Conservation (phyloP, 2,329 filamentous ascomycete genomes). For the Curvularia verruculosa region DNA sequence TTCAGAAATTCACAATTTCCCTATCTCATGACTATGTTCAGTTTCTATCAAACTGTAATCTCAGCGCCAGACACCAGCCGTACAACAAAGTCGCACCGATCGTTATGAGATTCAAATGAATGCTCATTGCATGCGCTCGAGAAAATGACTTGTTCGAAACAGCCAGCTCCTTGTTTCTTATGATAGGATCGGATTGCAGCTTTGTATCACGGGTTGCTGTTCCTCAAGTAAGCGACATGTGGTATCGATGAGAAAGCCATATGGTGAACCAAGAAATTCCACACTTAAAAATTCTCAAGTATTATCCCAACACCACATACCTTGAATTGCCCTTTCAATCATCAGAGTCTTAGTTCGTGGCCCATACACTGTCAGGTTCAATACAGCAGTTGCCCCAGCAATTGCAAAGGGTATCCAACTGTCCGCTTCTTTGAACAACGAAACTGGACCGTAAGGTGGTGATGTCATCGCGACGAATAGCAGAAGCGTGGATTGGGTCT, state of each 20-base stretch:
- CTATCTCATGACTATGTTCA: background rate
- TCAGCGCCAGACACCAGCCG: conserved; percentile 13
- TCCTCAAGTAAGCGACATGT: background rate
- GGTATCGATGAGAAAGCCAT: background rate
- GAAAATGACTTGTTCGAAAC: conserved; percentile 45
- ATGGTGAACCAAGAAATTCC: background rate
- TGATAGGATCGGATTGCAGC: background rate
- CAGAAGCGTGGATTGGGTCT: conserved; percentile 45
- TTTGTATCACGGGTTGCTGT: conserved; percentile 29
- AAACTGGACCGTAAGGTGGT: conserved; percentile 42
- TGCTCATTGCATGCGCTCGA: conserved; percentile 51
- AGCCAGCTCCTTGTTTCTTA: conserved; percentile 25
- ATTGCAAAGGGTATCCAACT: conserved; percentile 39
- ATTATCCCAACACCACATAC: conserved; percentile 15
- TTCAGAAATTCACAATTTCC: too few relatives aligned
- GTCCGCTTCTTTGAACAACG: conserved; percentile 28
- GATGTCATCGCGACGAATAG: conserved; percentile 44
- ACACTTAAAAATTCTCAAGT: background rate
- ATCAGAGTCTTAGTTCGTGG: conserved; percentile 44
- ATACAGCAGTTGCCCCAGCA: conserved; percentile 36
- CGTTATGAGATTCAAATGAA: conserved; percentile 52
- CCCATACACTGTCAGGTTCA: conserved; percentile 49
- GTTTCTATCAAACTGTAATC: background rate
- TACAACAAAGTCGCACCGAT: conserved; percentile 41
- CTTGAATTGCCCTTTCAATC: conserved; percentile 43